Evolutionary conservation across 495 filamentous ascomycete genomes (phyloP).

Genomic region (Xylaria grammica): DNA sequence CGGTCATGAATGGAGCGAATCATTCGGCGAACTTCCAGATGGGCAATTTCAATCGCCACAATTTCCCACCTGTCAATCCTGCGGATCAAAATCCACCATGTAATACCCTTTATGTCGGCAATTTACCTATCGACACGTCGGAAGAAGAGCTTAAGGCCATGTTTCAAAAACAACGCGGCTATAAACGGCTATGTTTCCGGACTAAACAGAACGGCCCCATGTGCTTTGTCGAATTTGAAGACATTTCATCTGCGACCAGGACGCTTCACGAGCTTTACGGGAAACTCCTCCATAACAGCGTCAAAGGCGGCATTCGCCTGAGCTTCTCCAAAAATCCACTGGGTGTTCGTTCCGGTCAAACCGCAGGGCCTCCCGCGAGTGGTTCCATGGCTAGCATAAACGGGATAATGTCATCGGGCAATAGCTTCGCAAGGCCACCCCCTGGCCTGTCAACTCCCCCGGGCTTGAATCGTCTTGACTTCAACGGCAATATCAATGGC

Average conservation of each 20-base stretch:
- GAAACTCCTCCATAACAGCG: constrained; percentile 83
- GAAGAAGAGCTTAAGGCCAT: constrained; percentile 96
- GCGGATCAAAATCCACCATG: constrained; percentile 98
- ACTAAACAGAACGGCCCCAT: constrained; percentile 98
- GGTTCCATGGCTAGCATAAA: constrained; percentile 56
- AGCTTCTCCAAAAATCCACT: constrained; percentile 98
- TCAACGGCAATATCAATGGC: constrained; percentile 8
- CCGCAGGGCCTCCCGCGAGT: constrained; percentile 44
- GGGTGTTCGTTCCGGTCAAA: constrained; percentile 83
- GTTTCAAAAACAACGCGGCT: constrained; percentile 93
- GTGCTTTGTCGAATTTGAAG: constrained; percentile 99
- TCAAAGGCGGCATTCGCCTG: constrained; percentile 96
- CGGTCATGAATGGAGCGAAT: constrained; percentile 51
- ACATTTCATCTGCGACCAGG: constrained; percentile 91
- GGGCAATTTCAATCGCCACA: constrained; percentile 62
- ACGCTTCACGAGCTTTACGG: constrained; percentile 92
- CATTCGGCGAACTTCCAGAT: constrained; percentile 59
- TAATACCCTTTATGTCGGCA: constrained; percentile 97
- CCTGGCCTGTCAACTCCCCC: constrained; percentile 75
- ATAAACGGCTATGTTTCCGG: constrained; percentile 95
- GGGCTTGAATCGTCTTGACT: constrained; percentile 52
- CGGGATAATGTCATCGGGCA: constrained; percentile 57
- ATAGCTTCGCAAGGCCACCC: constrained; percentile 74
- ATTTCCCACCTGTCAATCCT: constrained; percentile 88
- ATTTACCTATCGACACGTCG: constrained; percentile 89